A percentile compares a stretch with the other conserved stretches of the same genome.
These are phyloP conservation scores for Dactylellina parvicollis DNA, from an alignment of 2,329 filamentous ascomycete species.

Conservation along the genomic window DNA sequence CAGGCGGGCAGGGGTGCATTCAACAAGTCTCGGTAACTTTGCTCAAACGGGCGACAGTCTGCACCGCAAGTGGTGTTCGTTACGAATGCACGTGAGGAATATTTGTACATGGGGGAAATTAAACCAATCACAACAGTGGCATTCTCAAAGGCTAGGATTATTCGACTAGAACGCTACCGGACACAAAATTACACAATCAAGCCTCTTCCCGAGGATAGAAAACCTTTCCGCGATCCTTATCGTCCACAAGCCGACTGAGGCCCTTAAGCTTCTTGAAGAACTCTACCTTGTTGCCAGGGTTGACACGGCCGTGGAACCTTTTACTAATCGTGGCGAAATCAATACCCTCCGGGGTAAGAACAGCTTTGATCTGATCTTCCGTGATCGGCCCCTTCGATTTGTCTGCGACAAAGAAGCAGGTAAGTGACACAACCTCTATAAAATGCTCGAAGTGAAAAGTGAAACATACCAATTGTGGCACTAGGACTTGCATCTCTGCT, in stretches of 20 bases:
- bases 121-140: no score
- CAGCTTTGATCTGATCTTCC: conserved; percentile 56
- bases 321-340: conserved; percentile 56
- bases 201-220: conserved; percentile 49
- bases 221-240: conserved; percentile 50
- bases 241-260: conserved; percentile 50
- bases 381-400: conserved; percentile 58
- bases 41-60: conserved; percentile 3
- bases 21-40: neutral
- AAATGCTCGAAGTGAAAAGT: neutral
- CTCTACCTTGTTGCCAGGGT: conserved; percentile 45
- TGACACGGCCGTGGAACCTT: conserved; percentile 56
- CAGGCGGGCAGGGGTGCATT: neutral
- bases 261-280: conserved; percentile 54
- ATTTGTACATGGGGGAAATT: no score
- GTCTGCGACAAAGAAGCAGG: conserved; percentile 31
- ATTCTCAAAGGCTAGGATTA: no score
- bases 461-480: conserved; percentile 34
- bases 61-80: neutral
- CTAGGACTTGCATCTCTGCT: conserved; percentile 44
- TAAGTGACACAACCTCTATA: neutral
- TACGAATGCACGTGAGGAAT: no score
- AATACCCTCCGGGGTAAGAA: conserved; percentile 58
- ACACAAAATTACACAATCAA: neutral
- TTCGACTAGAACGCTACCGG: neutral